phyloP scores from a whole-genome alignment of 208 protist species.

The Acanthamoeba sp. region DNA sequence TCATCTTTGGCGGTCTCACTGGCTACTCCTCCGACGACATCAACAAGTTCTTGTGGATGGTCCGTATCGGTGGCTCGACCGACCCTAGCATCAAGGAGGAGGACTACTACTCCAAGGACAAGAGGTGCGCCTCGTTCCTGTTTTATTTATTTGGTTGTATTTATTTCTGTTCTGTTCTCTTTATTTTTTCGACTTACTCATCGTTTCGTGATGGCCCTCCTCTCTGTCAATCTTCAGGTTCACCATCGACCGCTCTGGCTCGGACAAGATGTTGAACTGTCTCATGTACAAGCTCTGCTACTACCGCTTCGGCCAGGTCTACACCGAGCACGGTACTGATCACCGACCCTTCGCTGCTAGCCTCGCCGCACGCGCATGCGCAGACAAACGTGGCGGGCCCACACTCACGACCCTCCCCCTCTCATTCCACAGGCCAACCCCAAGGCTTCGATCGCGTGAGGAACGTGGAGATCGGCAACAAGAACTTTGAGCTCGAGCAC shows the following conservation, averaged over 20 bases:
- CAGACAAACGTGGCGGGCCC: too few species aligned
- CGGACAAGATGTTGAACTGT: slow-evolving; percentile 90
- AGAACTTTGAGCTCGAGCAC: slow-evolving; percentile 89
- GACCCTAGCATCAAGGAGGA: slow-evolving; percentile 88
- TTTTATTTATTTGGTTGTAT: neutral
- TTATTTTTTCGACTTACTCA: too few species aligned
- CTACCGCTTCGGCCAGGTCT: slow-evolving; percentile 93
- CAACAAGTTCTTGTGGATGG: slow-evolving; percentile 98
- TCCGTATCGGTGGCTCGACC: slow-evolving; percentile 87
- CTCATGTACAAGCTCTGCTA: slow-evolving; percentile 96
- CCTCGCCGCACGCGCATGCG: neutral
- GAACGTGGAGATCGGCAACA: slow-evolving; percentile 92
- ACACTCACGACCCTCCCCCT: too few species aligned
- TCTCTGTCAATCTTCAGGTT: neutral
- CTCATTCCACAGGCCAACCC: slow-evolving; percentile 69
- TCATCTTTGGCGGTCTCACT: slow-evolving; percentile 95
- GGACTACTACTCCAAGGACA: slow-evolving; percentile 90
- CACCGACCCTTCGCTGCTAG: neutral
- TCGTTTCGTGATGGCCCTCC: too few species aligned
- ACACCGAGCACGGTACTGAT: slow-evolving; percentile 86
- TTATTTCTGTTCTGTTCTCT: neutral
- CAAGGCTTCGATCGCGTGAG: slow-evolving; percentile 89
- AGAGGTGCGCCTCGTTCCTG: neutral
- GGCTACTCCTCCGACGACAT: slow-evolving; percentile 96
- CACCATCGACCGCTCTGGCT: slow-evolving; percentile 83